These are phyloP conservation scores for Rhizopus delemar DNA, from an alignment of 371 early-diverging fungal genomes.

Conservation along the genomic window DNA sequence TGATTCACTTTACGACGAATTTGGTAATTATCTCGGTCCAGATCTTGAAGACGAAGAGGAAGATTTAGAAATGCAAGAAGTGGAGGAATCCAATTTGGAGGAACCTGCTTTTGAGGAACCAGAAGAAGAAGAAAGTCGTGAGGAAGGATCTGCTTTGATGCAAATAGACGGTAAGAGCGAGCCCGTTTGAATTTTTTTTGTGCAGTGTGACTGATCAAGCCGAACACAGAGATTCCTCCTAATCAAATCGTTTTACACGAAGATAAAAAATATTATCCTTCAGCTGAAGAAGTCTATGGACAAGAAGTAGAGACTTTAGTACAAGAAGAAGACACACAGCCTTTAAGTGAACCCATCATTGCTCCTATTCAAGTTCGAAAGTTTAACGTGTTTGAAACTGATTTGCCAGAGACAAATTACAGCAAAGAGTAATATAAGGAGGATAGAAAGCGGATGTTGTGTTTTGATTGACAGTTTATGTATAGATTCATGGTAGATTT, in stretches of 20 bases:
- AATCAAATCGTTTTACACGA: constrained; percentile 93
- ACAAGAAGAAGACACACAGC: constrained; percentile 97
- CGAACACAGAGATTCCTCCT: constrained; percentile 55
- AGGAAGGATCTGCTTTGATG: constrained; percentile 52
- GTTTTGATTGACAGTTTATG: too few species aligned
- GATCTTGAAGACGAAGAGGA: constrained; percentile 75
- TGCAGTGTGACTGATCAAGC: too few species aligned
- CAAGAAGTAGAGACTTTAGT: constrained; percentile 93
- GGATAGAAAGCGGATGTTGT: too few species aligned
- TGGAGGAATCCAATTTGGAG: constrained; percentile 11
- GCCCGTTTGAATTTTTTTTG: not conserved
- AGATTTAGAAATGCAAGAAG: constrained; percentile 32
- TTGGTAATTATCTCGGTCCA: constrained; percentile 98
- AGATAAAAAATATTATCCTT: constrained; percentile 97
- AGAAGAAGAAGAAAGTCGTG: constrained; percentile 49
- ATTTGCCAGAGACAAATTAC: constrained; percentile 80
- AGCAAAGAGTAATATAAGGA: constrained; percentile 68
- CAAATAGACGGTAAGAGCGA: constrained; percentile 40
- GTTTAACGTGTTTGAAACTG: constrained; percentile 79
- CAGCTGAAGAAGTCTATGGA: constrained; percentile 96
- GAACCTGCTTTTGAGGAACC: constrained; percentile 12
- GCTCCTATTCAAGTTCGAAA: constrained; percentile 89
- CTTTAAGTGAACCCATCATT: constrained; percentile 93
- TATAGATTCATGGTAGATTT: constrained; percentile 4
- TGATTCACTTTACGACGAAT: constrained; percentile 90